These are phyloP conservation scores for Podaxis sp. DNA, from an alignment of 768 basidiomycete species.

Conservation along the genomic window DNA sequence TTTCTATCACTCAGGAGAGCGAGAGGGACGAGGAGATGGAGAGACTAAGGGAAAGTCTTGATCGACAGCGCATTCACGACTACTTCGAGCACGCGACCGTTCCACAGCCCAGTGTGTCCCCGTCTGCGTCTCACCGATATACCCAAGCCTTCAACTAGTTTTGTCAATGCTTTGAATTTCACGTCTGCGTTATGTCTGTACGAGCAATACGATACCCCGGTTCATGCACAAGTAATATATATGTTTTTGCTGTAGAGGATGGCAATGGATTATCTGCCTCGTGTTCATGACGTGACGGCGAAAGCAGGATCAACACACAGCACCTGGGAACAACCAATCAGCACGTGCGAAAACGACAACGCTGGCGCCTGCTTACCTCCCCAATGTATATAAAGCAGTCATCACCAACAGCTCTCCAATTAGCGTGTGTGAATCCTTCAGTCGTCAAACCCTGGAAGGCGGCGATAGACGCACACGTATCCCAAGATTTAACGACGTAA, in stretches of 20 bases:
- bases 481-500: slow-evolving; percentile 40
- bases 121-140: neutral
- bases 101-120: neutral
- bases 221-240: too few species aligned
- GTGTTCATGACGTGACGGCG: neutral
- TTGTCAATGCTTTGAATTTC: neutral
- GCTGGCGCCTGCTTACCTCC: slow-evolving; percentile 37
- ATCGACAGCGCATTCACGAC: neutral
- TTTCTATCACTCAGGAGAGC: neutral
- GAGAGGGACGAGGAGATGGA: neutral
- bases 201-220: neutral
- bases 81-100: neutral
- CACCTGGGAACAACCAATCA: neutral
- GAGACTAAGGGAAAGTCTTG: neutral
- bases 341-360: neutral
- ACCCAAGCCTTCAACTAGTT: neutral
- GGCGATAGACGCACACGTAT: slow-evolving; percentile 47
- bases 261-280: too few species aligned
- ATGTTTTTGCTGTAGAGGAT: too few species aligned
- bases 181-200: neutral
- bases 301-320: slow-evolving; percentile 1
- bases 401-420: slow-evolving; percentile 51
- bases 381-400: slow-evolving; percentile 54
- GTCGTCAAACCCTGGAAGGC: slow-evolving; percentile 34
- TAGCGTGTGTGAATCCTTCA: slow-evolving; percentile 50